Base-by-base conservation (phyloP, 129 eudicot species). In the Helichrysum umbraculigerum region DNA sequence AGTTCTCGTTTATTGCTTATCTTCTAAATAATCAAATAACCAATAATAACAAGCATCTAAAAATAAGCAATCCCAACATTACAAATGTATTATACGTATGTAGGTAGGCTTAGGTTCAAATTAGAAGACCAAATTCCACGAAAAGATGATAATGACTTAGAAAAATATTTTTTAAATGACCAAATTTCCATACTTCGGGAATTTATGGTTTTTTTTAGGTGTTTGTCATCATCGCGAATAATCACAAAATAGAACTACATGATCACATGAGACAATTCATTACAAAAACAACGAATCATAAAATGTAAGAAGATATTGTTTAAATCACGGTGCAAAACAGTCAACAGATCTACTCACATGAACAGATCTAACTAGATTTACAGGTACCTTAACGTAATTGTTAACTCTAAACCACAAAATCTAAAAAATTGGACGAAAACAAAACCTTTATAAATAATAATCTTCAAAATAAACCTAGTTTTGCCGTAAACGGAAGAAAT, bases 311-410 rank as follows among this genome's bases (percentile, higher is more conserved):
- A 44, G 52, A 44, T 44, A 44, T 44, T 0, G 11, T 30, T 56
- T 19, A 1, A 57, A 68, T 57, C 29, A 37, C 5, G 22, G 21
- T 17, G 41, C 21, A 66, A 2, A 77, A 39, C 44, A 78, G 64
- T n/a, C 54, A 61, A 60, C 76, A 28, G 65, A 44, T 60, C 71
- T 61, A 37, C 29, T 44, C 33, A 70, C 63, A 32, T 21, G 82
- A 44, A 60, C 82, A 78, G 82, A 78, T 78, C 82, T 69, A 59
- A 30, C 64, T 19, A 42, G 25, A 51, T 30, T 78, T 57, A 52
- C 33, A 37, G 34, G 68, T 54, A 22, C 39, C 54, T 7, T 56
- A 28, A 28, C 56, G 21, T 25, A 66, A 66, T 6, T 58, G 15
- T 16, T 20, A n/a, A 44, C 14, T 44, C 44, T 70, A 70, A 70